Evolutionary conservation across 805 yeast genomes (phyloP).

Genomic region (Kodamaea fukazawae): DNA sequence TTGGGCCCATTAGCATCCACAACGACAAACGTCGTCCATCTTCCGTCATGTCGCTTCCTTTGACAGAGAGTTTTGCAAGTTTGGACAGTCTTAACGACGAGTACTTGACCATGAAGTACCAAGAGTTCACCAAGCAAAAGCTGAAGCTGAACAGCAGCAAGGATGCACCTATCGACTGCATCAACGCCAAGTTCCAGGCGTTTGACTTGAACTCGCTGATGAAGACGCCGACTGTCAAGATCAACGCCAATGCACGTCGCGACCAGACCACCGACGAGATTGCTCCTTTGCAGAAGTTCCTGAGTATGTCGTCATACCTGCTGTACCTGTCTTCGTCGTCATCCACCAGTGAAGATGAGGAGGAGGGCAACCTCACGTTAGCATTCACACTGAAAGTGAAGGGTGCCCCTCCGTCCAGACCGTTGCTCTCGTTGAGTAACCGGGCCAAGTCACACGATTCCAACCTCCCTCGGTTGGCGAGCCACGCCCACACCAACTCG

Average conservation of each 20-base stretch:
- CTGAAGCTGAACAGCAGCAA: slow-evolving; percentile 3
- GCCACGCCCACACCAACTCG: slow-evolving; percentile 11
- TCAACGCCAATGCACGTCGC: slow-evolving; percentile 1
- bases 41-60: slow-evolving; percentile 67
- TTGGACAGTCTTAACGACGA: slow-evolving; percentile 67
- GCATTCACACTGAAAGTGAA: slow-evolving; percentile 41
- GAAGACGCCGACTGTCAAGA: slow-evolving; percentile 17
- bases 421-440: slow-evolving; percentile 30
- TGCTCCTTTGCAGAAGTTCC: slow-evolving; percentile 16
- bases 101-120: slow-evolving; percentile 40
- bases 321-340: slow-evolving; percentile 13
- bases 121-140: slow-evolving; percentile 26
- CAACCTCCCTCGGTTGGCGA: slow-evolving; percentile 30
- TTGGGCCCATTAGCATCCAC: slow-evolving; percentile 34
- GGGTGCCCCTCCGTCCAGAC: slow-evolving; percentile 27
- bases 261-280: slow-evolving; percentile 18
- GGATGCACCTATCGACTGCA: slow-evolving; percentile 12
- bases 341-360: slow-evolving; percentile 35
- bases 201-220: slow-evolving; percentile 39
- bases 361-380: slow-evolving; percentile 42
- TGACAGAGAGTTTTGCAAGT: slow-evolving; percentile 76
- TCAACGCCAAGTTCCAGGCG: slow-evolving; percentile 33
- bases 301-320: slow-evolving; percentile 11
- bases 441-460: slow-evolving; percentile 44
- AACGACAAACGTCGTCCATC: slow-evolving; percentile 41